These are phyloP conservation scores for Annona cherimola DNA, from an alignment of 164 flowering plant genomes.

Conservation along the genomic window DNA sequence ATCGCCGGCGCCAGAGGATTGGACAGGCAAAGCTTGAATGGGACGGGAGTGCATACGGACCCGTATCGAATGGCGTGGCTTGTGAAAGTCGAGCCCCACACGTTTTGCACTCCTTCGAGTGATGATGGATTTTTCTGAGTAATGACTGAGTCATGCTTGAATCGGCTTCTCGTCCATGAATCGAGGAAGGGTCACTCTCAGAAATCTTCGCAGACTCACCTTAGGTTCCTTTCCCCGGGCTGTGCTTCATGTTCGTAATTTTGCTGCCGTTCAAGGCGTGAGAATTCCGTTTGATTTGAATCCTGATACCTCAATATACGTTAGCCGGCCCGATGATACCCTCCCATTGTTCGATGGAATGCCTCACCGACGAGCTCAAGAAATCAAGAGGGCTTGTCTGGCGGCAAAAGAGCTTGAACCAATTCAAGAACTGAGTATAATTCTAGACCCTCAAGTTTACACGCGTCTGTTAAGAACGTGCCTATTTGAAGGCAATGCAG, in stretches of 20 bases:
- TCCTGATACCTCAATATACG: not conserved
- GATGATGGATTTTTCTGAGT: not conserved
- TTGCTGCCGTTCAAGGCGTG: too few species aligned
- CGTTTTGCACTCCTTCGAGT: too few species aligned
- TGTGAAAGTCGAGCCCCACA: too few species aligned
- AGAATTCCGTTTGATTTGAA: not conserved
- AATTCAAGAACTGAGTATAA: not conserved
- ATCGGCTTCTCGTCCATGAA: conserved; percentile 7
- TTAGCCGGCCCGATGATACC: not conserved
- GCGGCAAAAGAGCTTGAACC: conserved; percentile 4
- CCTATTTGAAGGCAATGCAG: conserved; percentile 35
- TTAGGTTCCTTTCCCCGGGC: not conserved
- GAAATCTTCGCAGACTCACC: conserved; percentile 5
- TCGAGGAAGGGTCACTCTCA: not conserved
- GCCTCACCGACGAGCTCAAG: not conserved
- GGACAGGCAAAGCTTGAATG: too few species aligned
- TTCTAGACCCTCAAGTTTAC: conserved; percentile 13
- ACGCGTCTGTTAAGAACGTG: conserved; percentile 32
- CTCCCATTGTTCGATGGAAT: conserved; percentile 2
- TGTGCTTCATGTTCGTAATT: not conserved
- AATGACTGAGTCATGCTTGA: not conserved
- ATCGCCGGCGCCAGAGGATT: too few species aligned
- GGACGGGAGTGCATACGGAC: too few species aligned
- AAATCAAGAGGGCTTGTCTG: conserved; percentile 12
- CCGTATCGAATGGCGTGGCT: too few species aligned